Percentiles rank a stretch among this genome's conserved stretches.
These are phyloP conservation scores for Amanita muscaria DNA, from an alignment of 768 basidiomycete genomes.

Conservation along the genomic window DNA sequence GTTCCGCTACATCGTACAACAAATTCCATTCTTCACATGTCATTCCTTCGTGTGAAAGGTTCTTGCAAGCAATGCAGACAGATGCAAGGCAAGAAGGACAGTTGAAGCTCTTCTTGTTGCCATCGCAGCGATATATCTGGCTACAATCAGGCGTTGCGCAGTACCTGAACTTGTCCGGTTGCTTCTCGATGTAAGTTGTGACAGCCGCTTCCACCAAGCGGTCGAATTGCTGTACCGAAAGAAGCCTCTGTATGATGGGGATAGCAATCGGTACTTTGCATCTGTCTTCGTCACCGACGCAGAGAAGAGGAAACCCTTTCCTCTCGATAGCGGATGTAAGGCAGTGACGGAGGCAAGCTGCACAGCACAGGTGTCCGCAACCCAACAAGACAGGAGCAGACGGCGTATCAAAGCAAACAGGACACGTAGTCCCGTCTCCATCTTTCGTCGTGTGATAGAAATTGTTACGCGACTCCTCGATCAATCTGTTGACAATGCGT, in stretches of 20 bases:
- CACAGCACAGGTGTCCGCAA: slow-evolving; percentile 5
- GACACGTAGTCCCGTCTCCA: background rate
- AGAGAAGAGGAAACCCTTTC: slow-evolving; percentile 3
- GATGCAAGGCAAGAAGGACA: slow-evolving; percentile 45
- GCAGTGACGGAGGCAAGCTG: slow-evolving; percentile 1
- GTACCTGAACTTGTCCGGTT: slow-evolving; percentile 36
- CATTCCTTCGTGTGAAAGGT: slow-evolving; percentile 43
- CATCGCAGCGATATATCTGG: slow-evolving; percentile 31
- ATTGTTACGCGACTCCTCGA: slow-evolving; percentile 27
- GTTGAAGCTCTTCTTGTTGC: slow-evolving; percentile 22
- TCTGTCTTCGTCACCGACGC: background rate
- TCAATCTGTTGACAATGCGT: slow-evolving; percentile 34
- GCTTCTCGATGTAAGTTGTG: slow-evolving; percentile 32
- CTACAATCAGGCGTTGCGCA: slow-evolving; percentile 50
- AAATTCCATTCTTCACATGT: slow-evolving; percentile 32
- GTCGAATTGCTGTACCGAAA: slow-evolving; percentile 32
- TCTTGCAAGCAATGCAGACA: slow-evolving; percentile 41
- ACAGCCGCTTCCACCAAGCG: slow-evolving; percentile 36
- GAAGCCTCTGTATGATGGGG: slow-evolving; percentile 25
- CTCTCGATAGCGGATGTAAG: slow-evolving; percentile 1
- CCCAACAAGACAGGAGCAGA: background rate
- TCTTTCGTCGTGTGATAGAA: background rate
- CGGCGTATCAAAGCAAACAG: background rate
- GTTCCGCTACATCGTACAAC: slow-evolving; percentile 27
- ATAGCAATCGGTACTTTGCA: slow-evolving; percentile 27